Evolutionary conservation across 2,329 filamentous ascomycete species (phyloP).

Genomic region (Thelonectria blattea): DNA sequence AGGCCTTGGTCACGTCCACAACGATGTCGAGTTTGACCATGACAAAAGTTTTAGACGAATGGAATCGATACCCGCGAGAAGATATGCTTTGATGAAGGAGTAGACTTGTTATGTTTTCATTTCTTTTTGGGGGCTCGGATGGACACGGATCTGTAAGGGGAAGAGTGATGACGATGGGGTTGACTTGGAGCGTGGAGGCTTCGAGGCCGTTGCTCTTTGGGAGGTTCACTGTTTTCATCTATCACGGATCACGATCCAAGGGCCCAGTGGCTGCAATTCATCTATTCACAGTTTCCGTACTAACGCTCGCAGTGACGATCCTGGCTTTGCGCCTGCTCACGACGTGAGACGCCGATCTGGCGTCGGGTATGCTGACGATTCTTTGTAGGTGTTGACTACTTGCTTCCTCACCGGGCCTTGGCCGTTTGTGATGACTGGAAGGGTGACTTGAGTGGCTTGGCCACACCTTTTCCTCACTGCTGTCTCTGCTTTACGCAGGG

Average conservation of each 20-base stretch:
- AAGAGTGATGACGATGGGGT: slow-evolving; percentile 31
- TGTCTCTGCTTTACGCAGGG: slow-evolving; percentile 52
- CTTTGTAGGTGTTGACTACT: slow-evolving; percentile 6
- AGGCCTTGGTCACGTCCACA: slow-evolving; percentile 6
- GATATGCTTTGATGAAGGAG: slow-evolving; percentile 1
- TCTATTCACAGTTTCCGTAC: slow-evolving; percentile 31
- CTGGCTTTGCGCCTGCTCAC: slow-evolving; percentile 6
- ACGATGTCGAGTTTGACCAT: slow-evolving; percentile 26
- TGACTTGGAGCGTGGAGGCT: slow-evolving; percentile 26
- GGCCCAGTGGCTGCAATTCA: slow-evolving; percentile 38
- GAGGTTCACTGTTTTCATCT: slow-evolving; percentile 15
- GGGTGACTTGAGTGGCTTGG: slow-evolving; percentile 25
- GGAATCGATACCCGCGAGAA: slow-evolving; percentile 19
- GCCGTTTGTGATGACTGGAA: slow-evolving; percentile 23
- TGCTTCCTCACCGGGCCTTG: slow-evolving; percentile 12
- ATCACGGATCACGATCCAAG: slow-evolving; percentile 16
- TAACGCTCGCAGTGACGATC: slow-evolving; percentile 34
- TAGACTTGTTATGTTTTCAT: slow-evolving; percentile 5
- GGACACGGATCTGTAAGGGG: slow-evolving; percentile 32
- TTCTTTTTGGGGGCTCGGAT: slow-evolving; percentile 2
- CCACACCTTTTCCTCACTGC: slow-evolving; percentile 59
- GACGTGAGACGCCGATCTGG: slow-evolving; percentile 19
- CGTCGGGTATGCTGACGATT: slow-evolving; percentile 15
- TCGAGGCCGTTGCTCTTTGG: neutral
- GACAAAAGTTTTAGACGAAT: slow-evolving; percentile 8